Base-by-base conservation (phyloP, 352 stramenopile genomes). In the Globisporangium spinosum region DNA sequence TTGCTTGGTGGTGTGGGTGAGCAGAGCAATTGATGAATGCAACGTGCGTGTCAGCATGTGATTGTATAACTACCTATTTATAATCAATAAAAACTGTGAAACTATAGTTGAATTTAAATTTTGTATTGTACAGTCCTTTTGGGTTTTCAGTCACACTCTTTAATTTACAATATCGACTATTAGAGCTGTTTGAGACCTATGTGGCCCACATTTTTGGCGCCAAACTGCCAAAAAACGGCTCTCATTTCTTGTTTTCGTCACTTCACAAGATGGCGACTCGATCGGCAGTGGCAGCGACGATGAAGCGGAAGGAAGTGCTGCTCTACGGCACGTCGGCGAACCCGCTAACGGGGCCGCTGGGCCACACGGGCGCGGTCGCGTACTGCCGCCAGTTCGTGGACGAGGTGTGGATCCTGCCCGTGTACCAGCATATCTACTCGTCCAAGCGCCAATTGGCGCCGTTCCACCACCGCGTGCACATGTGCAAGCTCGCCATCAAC, bases 401-500 rank as follows among this genome's bases (percentile, higher is more conserved):
- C 64, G 85, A 97, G 72, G 77, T 97, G 43, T 97, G 90, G 90
- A 63, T 97, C n/a, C 58, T 97, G 59, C 90, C 90, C 10, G 90
- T 97, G 62, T 97, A 92, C 70, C 84, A 91, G 65, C 90, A 97
- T 74, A 96, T 96, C 63, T 96, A 91, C 72, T 81, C 77, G 25
- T 84, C 64, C 62, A 97, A 97, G 76, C 76, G 78, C 40, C 59
- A 83, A 53, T 81, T 97, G 54, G 88, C 83, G 40, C 70, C 80
- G 2, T 97, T 96, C 72, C 64, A 81, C 4, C 73, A 95, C 63
- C 85, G 90, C 64, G 61, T 96, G 27, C 61, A 67, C 17, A 91
- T 97, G 85, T 88, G 83, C 76, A 70, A 76, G 23, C 72, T 96
- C 27, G 85, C 73, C 1, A 65, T 91, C 55, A 62, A 78, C 17